A percentile compares a stretch with the other conserved stretches of the same genome.
phyloP scores from a whole-genome alignment of 2,329 filamentous ascomycete genomes.

The Beauveria australis region DNA sequence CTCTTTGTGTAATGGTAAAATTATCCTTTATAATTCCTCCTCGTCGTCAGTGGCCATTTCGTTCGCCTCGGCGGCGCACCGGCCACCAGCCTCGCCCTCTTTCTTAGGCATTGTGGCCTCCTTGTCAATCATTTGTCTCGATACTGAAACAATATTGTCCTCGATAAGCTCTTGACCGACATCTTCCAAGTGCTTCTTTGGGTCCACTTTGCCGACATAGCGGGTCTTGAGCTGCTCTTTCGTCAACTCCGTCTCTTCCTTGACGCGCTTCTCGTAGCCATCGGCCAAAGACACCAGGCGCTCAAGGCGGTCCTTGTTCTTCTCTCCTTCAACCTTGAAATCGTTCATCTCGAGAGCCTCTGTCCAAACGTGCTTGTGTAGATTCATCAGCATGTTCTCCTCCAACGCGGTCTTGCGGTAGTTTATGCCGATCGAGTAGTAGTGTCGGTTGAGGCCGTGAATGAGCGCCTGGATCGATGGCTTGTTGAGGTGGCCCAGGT shows the following conservation, averaged over 20 bases:
- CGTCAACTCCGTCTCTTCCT: conserved; percentile 94
- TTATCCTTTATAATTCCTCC: conserved; percentile 27
- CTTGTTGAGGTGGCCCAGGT: conserved; percentile 96
- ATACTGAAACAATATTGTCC: conserved; percentile 98
- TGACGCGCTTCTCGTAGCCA: conserved; percentile 96
- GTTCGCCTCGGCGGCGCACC: conserved; percentile 46
- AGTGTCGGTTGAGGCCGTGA: conserved; percentile 94
- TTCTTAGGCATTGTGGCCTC: conserved; percentile 85
- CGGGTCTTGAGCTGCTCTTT: conserved; percentile 98
- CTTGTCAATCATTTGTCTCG: conserved; percentile 98
- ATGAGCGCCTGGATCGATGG: conserved; percentile 99
- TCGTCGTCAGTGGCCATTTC: conserved; percentile 63
- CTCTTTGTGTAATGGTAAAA: neutral
- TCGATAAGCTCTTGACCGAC: conserved; percentile 95
- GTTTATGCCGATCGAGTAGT: conserved; percentile 98
- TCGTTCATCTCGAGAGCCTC: conserved; percentile 96
- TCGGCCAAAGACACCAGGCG: conserved; percentile 83
- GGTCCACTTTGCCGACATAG: conserved; percentile 97
- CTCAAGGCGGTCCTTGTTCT: conserved; percentile 83
- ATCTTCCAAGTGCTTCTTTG: conserved; percentile 98
- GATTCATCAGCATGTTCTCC: conserved; percentile 99
- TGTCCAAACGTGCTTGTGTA: conserved; percentile 99
- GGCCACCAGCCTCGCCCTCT: conserved; percentile 38
- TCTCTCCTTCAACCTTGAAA: conserved; percentile 73
- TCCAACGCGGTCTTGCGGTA: conserved; percentile 96